A percentile compares a stretch with the other conserved stretches of the same genome.
These are phyloP conservation scores for Sonneratia alba DNA, from an alignment of 345 rosid species.

Conservation along the genomic window DNA sequence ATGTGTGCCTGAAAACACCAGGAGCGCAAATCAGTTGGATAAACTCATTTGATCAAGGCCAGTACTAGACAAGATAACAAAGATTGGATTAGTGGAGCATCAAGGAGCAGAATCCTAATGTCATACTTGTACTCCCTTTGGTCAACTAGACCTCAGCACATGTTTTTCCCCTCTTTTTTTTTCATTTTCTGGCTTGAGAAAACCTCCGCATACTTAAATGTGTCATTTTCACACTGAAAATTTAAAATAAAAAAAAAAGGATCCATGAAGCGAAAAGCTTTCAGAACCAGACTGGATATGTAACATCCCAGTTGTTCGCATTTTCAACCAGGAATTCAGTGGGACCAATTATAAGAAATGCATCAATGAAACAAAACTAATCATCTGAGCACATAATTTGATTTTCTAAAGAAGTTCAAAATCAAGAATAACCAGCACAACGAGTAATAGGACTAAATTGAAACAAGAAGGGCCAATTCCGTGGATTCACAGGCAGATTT, in stretches of 20 bases:
- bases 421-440: no score
- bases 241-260: neutral
- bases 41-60: neutral
- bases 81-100: neutral
- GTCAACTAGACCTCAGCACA: neutral
- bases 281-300: neutral
- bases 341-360: neutral
- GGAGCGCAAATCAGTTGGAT: neutral
- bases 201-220: neutral
- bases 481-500: neutral
- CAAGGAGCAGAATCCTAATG: neutral
- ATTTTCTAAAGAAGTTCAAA: no score
- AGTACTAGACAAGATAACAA: neutral
- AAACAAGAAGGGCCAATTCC: no score
- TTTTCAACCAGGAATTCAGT: neutral
- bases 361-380: neutral
- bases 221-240: neutral
- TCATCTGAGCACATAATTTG: neutral
- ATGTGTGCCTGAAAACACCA: conserved; percentile 55
- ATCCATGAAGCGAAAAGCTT: neutral
- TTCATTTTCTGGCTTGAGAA: no score
- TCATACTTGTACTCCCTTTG: neutral
- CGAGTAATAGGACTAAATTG: no score
- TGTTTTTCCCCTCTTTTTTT: no score
- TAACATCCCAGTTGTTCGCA: neutral